Conservation (phyloP, 441 rosid genomes). For the Capsella rubella region DNA sequence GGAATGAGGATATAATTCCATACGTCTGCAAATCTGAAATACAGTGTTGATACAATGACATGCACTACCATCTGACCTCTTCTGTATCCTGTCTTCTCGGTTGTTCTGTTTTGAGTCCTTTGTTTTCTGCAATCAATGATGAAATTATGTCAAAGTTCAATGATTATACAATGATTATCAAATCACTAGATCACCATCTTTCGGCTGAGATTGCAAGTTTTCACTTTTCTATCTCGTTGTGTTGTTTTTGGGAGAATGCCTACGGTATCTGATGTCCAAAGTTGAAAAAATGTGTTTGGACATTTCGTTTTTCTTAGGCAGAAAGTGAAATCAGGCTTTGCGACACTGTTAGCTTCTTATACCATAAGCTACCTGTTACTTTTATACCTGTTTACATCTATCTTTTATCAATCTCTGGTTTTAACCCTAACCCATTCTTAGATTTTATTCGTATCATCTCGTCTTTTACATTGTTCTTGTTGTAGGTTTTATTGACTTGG, state of each 20-base stretch:
- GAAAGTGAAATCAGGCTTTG: slow-evolving; percentile 62
- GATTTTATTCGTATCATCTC: too few relatives aligned
- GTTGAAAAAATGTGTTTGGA: slow-evolving; percentile 47
- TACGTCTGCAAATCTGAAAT: slow-evolving; percentile 54
- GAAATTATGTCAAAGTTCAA: slow-evolving; percentile 41
- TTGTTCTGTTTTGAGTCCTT: slow-evolving; percentile 7
- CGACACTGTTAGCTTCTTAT: slow-evolving; percentile 66
- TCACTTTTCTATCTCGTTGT: too few relatives aligned
- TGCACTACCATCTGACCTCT: slow-evolving; percentile 95
- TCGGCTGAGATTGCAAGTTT: slow-evolving; percentile 67
- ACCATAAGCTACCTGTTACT: slow-evolving; percentile 41
- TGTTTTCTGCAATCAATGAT: slow-evolving; percentile 52
- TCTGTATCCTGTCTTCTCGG: not conserved
- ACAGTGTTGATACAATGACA: slow-evolving; percentile 63
- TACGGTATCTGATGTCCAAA: slow-evolving; percentile 78
- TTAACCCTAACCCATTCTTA: too few relatives aligned
- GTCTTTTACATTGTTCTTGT: too few relatives aligned
- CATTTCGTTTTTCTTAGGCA: slow-evolving; percentile 69
- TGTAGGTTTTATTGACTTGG: too few relatives aligned
- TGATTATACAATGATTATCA: slow-evolving; percentile 57
- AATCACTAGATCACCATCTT: slow-evolving; percentile 69
- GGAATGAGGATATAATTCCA: slow-evolving; percentile 62
- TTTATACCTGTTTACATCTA: too few relatives aligned
- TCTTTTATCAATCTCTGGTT: too few relatives aligned
- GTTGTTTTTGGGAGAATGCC: slow-evolving; percentile 42